Evolutionary conservation across 805 yeast species (phyloP).

Genomic region (Clavispora phyllophila): DNA sequence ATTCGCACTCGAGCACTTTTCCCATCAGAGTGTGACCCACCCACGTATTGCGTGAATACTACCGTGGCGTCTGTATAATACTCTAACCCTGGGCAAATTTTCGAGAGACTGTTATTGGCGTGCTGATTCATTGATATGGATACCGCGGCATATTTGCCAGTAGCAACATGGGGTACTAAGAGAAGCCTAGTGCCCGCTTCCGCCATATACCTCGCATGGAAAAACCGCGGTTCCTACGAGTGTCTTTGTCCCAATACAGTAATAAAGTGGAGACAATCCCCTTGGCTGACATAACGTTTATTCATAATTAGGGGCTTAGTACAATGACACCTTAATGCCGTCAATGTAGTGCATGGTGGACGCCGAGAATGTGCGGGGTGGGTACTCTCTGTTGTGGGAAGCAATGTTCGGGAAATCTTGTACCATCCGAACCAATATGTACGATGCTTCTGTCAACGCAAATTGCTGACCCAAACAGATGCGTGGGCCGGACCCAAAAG

Average conservation of each 20-base stretch:
- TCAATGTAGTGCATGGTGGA: constrained; percentile 7
- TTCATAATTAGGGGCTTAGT: not conserved
- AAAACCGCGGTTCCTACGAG: not conserved
- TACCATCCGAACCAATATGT: constrained; percentile 7
- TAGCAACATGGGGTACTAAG: no score
- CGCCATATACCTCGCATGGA: not conserved
- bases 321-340: constrained; percentile 5
- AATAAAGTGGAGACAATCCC: not conserved
- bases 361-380: constrained; percentile 7
- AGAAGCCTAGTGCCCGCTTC: no score
- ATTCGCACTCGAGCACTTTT: no score
- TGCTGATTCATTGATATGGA: no score
- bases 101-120: no score
- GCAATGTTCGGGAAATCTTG: constrained; percentile 6
- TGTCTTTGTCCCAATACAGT: not conserved
- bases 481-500: constrained; percentile 12
- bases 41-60: no score
- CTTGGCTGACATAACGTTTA: not conserved
- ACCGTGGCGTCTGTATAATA: no score
- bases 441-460: constrained; percentile 14
- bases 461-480: constrained; percentile 14
- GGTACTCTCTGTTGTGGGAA: constrained; percentile 1
- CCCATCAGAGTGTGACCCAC: no score
- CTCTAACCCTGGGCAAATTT: no score
- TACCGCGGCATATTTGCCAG: no score